Evolutionary conservation across 495 filamentous ascomycete genomes (phyloP), one percentile per base, ranked within the genome.

Genomic region (Podospora didyma): DNA sequence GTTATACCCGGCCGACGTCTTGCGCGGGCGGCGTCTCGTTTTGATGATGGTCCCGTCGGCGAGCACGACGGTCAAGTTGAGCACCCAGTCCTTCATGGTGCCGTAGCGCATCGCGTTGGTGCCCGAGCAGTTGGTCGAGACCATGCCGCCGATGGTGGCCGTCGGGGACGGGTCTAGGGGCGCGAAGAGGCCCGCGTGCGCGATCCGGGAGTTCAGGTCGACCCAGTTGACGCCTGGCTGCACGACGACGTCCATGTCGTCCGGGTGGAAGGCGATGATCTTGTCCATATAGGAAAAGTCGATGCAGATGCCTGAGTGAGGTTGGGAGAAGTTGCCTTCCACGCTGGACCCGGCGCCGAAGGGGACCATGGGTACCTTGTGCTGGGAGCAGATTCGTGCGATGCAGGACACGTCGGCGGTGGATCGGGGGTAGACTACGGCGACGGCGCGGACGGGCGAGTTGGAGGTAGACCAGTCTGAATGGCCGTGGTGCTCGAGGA

Each of bases 391-490:
- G 55, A 91, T 76, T 63, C 83, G 85, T 11, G 86, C 89, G 46
- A 96, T 89, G 48, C 77, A 62, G 11, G 84, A 86, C n/a, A 96
- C 89, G 55, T 96, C 86, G 57, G 86, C 77, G 3, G 89, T 94
- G 4, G 77, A 80, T 49, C 79, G 83, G 3, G 88, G 89, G 62
- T 87, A 88, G 22, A 80, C 87, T 14, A 92, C 84, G 0, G 89
- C 87, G 3, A 89, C 84, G 0, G 89, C 88, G 2, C 89, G 75
- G 4, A 75, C 76, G 34, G 86, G 81, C 17, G 85, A 83, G 64
- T 96, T 96, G 54, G 87, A 80, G 3, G 88, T 88, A 1, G 89
- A 92, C 89, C 89, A 93, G 71, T 93, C 89, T 2, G 89, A 92
- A 69, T 87, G 92, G 45, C 92, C 90, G 70, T 96, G 90, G 23